phyloP scores from a whole-genome alignment of 305 asterid species.

The Euphrasia arctica region DNA sequence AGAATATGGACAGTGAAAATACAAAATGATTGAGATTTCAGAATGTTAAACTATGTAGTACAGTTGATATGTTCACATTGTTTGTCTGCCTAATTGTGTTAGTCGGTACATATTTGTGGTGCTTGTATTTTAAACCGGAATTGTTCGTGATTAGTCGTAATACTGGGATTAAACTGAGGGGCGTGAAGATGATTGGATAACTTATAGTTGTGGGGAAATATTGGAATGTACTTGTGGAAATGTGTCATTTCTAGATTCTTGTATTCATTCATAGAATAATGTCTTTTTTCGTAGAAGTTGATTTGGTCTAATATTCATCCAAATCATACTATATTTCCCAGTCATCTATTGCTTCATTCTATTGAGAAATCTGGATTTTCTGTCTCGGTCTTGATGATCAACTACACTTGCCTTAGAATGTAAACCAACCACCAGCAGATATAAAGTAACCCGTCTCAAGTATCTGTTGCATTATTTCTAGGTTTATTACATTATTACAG shows the following conservation, averaged over 20 bases:
- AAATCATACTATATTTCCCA: too few species aligned
- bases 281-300: too few species aligned
- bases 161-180: background rate
- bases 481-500: background rate
- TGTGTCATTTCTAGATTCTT: background rate
- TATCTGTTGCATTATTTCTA: background rate
- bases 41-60: background rate
- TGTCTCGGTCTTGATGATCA: too few species aligned
- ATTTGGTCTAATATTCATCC: too few species aligned
- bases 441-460: background rate
- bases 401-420: background rate
- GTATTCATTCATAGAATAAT: background rate
- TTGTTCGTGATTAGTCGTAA: background rate
- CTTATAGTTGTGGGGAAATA: background rate
- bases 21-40: background rate
- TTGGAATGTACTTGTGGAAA: background rate
- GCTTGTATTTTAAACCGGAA: background rate
- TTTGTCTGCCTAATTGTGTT: background rate
- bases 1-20: slow-evolving; percentile 5
- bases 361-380: too few species aligned
- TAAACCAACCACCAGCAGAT: background rate
- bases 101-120: slow-evolving; percentile 9
- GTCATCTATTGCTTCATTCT: too few species aligned
- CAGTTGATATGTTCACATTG: background rate
- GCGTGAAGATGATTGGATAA: too few species aligned